Evolutionary conservation across 768 basidiomycete genomes (phyloP), one percentile per base, ranked within the genome.

Genomic region (Leucocoprinus leucothites): DNA sequence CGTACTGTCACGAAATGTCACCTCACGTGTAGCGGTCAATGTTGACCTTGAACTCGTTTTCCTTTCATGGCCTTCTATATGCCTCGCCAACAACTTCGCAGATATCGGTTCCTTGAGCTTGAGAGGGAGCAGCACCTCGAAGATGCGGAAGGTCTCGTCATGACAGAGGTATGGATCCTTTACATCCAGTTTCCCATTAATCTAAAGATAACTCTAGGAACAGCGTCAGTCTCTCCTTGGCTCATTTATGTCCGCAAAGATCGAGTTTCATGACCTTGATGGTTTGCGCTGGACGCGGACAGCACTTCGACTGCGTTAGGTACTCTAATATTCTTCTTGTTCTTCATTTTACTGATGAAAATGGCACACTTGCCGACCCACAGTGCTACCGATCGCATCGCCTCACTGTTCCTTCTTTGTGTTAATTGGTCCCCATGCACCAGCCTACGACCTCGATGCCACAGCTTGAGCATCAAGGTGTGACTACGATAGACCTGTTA

Each of bases 191-290:
- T 16, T 34, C 41, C 16, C 51, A 28, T 7, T 3, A 48, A 38
- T 57, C 14, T 56, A 25, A 42, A 57, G 47, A 42, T 35, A 26
- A 38, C 25, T 46, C 14, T 57, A 77, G 75, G 76, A 77, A 62
- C 75, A 77, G 63, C 69, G 67, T 0, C 66, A 71, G 48, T 65
- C 63, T 1, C 67, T 79, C 11, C 58, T 72, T 26, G 64, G 63
- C 48, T 76, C 82, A 1, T 85, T 85, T 60, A 70, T 64, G 19
- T 73, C 73, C 3, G 83, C 85, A 31, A 85, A 85, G 58, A 77
- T 78, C 7, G 83, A 85, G 58, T 85, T 84, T 61, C 72, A 74
- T 53, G 84, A 85, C 64, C 73, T 85, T 14, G 84, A 85, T 52
- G 84, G 84, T 0, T 66, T 82, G 34, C 72, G 75, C 35, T 82